Percentiles rank a stretch among this genome's conserved stretches.
These are phyloP conservation scores for Penicillium pancosmium DNA, from an alignment of 495 filamentous ascomycete species.

Conservation along the genomic window DNA sequence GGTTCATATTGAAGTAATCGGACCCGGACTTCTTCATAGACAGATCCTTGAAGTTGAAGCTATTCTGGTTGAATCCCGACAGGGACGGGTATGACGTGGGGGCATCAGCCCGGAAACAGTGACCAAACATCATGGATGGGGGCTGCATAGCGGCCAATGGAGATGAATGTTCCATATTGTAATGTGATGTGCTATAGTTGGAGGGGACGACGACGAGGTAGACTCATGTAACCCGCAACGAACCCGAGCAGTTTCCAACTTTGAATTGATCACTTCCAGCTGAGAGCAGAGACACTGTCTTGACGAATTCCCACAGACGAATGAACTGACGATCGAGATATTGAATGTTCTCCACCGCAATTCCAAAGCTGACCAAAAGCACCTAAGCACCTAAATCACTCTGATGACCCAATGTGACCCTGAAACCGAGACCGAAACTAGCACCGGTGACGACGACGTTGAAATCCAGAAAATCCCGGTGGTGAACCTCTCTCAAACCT, in stretches of 20 bases:
- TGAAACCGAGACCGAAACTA: neutral
- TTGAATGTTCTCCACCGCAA: neutral
- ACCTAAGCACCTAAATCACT: too few relatives aligned
- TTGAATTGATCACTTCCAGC: too few relatives aligned
- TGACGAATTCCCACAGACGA: neutral
- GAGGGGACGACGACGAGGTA: neutral
- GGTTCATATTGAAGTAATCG: constrained; percentile 79
- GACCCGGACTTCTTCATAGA: constrained; percentile 65
- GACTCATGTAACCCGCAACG: neutral
- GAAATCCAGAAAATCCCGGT: constrained; percentile 7
- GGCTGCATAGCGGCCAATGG: constrained; percentile 94
- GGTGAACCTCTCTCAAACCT: constrained; percentile 17
- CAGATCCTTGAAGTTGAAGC: constrained; percentile 73
- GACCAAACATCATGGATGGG: constrained; percentile 60
- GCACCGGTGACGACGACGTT: neutral
- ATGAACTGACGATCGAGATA: neutral
- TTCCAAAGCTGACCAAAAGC: neutral
- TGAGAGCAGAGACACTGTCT: too few relatives aligned
- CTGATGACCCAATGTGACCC: too few relatives aligned
- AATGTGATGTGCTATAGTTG: constrained; percentile 13
- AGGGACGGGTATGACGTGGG: constrained; percentile 55
- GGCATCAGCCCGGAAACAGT: constrained; percentile 57
- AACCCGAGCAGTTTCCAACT: neutral
- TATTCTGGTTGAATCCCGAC: constrained; percentile 60
- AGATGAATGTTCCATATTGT: constrained; percentile 85